Evolutionary conservation across 345 rosid genomes (phyloP).

Genomic region (Diplotaxis tenuifolia): DNA sequence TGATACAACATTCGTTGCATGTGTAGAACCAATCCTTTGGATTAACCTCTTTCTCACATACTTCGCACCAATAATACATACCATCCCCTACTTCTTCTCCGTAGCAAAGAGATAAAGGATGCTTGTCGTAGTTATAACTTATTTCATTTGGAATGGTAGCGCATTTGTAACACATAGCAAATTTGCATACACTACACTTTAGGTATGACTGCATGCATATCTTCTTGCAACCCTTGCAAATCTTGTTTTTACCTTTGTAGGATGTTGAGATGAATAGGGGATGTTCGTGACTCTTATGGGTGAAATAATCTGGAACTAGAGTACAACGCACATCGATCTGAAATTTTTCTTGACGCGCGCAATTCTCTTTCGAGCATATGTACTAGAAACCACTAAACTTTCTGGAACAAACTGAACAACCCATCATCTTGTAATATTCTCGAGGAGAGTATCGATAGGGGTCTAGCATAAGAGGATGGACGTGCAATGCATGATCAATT

Average conservation of each 20-base stretch:
- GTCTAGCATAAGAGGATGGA: neutral
- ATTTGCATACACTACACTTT: neutral
- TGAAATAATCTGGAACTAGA: no score
- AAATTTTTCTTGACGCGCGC: neutral
- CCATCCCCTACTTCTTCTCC: neutral
- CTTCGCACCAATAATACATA: neutral
- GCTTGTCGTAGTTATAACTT: neutral
- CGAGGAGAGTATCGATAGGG: neutral
- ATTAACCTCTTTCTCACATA: no score
- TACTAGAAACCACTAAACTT: neutral
- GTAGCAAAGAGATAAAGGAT: neutral
- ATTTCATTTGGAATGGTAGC: neutral
- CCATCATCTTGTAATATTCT: no score
- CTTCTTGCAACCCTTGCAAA: neutral
- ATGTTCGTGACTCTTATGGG: slow-evolving; percentile 6
- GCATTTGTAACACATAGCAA: neutral
- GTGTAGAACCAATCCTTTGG: no score
- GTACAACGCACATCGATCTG: no score
- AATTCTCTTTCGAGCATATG: neutral
- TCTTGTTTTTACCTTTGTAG: neutral
- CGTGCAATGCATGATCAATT: neutral
- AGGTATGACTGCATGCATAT: neutral
- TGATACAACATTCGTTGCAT: no score
- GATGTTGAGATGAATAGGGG: slow-evolving; percentile 7
- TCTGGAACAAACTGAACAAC: no score